These are phyloP conservation scores for Spongospora subterranea DNA, from an alignment of 208 protist species.

Conservation along the genomic window DNA sequence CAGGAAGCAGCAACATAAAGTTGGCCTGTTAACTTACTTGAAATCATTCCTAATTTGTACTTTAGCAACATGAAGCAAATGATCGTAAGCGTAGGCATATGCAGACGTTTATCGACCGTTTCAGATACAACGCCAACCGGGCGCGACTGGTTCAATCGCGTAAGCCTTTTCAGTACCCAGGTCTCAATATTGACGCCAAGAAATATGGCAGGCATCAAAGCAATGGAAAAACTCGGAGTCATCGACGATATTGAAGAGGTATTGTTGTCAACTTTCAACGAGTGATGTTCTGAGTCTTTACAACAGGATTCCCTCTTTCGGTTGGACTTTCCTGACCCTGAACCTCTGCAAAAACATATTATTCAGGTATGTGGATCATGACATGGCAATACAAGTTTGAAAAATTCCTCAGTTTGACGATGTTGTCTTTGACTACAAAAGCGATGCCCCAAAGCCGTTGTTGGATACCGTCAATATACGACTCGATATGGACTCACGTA, in stretches of 20 bases:
- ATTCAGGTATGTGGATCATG: too few species aligned
- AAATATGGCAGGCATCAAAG: neutral
- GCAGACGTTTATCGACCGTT: slow-evolving; percentile 62
- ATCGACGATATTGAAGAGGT: slow-evolving; percentile 45
- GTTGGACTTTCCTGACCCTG: slow-evolving; percentile 26
- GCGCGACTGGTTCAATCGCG: slow-evolving; percentile 57
- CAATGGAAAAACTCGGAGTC: slow-evolving; percentile 46
- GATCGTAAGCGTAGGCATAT: slow-evolving; percentile 54
- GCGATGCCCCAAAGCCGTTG: neutral
- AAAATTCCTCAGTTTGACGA: slow-evolving; percentile 51
- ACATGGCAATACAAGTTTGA: too few species aligned
- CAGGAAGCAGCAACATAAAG: slow-evolving; percentile 45
- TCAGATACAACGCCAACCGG: slow-evolving; percentile 61
- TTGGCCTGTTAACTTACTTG: neutral
- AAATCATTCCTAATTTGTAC: neutral
- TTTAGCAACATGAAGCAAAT: slow-evolving; percentile 28
- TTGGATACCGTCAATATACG: slow-evolving; percentile 23
- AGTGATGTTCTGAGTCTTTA: neutral
- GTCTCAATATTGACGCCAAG: neutral
- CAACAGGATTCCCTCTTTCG: slow-evolving; percentile 25
- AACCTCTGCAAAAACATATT: slow-evolving; percentile 38
- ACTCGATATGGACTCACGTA: slow-evolving; percentile 27
- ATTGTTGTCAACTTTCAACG: neutral
- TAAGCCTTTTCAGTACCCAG: neutral
- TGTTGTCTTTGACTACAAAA: slow-evolving; percentile 27